These are phyloP conservation scores for Globisporangium middletonii DNA, from an alignment of 352 stramenopile genomes.

Conservation along the genomic window DNA sequence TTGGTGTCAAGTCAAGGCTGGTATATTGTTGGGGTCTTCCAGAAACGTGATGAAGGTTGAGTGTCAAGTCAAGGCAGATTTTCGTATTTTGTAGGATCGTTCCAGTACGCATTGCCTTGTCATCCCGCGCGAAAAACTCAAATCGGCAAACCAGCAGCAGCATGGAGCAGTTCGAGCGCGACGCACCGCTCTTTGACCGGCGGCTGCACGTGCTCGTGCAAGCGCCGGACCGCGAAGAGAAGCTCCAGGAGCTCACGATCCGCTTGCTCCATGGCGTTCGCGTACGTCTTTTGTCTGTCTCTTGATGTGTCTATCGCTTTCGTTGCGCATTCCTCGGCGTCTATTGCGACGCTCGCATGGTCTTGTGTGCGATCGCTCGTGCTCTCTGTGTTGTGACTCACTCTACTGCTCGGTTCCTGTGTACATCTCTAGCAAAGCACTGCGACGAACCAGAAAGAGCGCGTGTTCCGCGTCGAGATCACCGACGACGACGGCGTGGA, in stretches of 20 bases:
- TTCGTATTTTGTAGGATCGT: background rate
- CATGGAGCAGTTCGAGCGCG: slow-evolving; percentile 81
- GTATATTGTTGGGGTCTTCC: no score
- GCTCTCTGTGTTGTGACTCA: background rate
- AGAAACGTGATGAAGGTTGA: no score
- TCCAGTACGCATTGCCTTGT: background rate
- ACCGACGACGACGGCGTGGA: slow-evolving; percentile 90
- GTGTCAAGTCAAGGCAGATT: background rate
- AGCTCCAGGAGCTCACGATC: slow-evolving; percentile 66
- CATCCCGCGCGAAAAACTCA: background rate
- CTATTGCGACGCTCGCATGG: background rate
- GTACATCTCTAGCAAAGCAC: slow-evolving; percentile 45
- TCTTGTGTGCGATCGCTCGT: background rate
- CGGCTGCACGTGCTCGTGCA: slow-evolving; percentile 82
- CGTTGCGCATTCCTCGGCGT: background rate
- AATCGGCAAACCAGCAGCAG: background rate
- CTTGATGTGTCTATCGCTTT: background rate
- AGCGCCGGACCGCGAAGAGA: slow-evolving; percentile 74
- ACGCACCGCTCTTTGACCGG: slow-evolving; percentile 77
- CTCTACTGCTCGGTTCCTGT: background rate
- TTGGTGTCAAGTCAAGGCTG: no score
- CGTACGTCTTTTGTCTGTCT: slow-evolving; percentile 27
- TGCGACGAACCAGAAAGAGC: slow-evolving; percentile 78
- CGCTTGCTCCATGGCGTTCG: slow-evolving; percentile 68
- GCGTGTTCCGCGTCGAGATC: slow-evolving; percentile 90